Percentiles rank a stretch among this genome's conserved stretches.
Conservation (phyloP, 305 asterid genomes). For the Fraxinus nigra region DNA sequence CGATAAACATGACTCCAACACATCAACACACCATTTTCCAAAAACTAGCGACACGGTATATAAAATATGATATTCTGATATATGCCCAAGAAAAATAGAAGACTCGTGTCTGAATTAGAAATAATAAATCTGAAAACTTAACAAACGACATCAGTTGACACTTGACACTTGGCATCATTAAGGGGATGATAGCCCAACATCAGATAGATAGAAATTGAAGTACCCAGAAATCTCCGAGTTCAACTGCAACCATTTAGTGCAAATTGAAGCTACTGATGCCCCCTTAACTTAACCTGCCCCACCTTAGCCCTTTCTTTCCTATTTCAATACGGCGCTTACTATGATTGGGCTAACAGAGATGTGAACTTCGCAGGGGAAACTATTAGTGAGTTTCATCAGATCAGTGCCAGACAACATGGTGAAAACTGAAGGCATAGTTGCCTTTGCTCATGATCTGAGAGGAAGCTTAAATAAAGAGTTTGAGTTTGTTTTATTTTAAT, state of each 20-base stretch:
- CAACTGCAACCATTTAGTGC: neutral
- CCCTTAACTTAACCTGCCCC: neutral
- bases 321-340: neutral
- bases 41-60: neutral
- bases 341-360: neutral
- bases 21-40: neutral
- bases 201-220: neutral
- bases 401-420: neutral
- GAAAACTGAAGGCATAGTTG: neutral
- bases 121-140: neutral
- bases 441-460: neutral
- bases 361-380: neutral
- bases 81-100: neutral
- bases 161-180: neutral
- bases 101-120: neutral
- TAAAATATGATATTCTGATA: neutral
- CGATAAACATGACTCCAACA: neutral
- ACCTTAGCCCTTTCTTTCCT: neutral
- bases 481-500: neutral
- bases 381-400: neutral
- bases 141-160: neutral
- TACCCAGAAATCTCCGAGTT: neutral
- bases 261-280: neutral
- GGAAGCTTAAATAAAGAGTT: neutral
- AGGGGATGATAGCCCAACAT: neutral